Evolutionary conservation across 768 basidiomycete genomes (phyloP).

Genomic region (Strobilomyces dryophilus): DNA sequence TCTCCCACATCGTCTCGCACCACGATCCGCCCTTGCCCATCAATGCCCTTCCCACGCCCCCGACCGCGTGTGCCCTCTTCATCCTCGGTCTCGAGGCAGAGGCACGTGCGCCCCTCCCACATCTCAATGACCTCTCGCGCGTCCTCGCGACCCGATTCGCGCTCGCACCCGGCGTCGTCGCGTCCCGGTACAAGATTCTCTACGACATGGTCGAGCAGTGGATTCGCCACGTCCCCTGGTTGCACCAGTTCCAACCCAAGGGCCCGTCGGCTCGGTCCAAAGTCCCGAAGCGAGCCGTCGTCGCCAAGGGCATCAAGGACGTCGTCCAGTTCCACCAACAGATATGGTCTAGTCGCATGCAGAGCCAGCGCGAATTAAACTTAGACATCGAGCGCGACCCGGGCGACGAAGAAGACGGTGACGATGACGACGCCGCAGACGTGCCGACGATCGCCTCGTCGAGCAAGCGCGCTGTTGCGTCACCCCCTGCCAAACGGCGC

Average conservation of each 20-base stretch:
- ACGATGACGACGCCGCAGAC: conserved; percentile 14
- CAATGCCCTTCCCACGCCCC: conserved; percentile 36
- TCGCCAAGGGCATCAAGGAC: conserved; percentile 66
- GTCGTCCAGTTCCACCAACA: conserved; percentile 66
- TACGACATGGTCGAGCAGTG: conserved; percentile 58
- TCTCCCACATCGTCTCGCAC: conserved; percentile 41
- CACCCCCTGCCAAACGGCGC: conserved; percentile 28
- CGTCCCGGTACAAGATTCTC: conserved; percentile 65
- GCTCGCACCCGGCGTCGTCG: conserved; percentile 50
- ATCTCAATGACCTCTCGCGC: conserved; percentile 54
- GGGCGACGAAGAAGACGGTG: conserved; percentile 31
- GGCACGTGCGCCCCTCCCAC: conserved; percentile 45
- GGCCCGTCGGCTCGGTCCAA: conserved; percentile 49
- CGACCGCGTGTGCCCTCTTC: conserved; percentile 65
- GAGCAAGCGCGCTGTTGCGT: not conserved
- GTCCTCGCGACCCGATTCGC: conserved; percentile 50
- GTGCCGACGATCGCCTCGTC: conserved; percentile 11
- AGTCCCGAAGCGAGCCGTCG: conserved; percentile 56
- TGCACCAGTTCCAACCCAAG: conserved; percentile 50
- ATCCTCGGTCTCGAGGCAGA: conserved; percentile 72
- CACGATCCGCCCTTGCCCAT: conserved; percentile 39
- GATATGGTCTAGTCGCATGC: conserved; percentile 44
- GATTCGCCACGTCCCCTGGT: conserved; percentile 70
- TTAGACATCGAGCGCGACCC: conserved; percentile 37
- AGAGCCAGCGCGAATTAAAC: conserved; percentile 31